A percentile compares a stretch with the other conserved stretches of the same genome.
These are phyloP conservation scores for Myxozyma kluyveri DNA, from an alignment of 805 yeast genomes.

Conservation along the genomic window DNA sequence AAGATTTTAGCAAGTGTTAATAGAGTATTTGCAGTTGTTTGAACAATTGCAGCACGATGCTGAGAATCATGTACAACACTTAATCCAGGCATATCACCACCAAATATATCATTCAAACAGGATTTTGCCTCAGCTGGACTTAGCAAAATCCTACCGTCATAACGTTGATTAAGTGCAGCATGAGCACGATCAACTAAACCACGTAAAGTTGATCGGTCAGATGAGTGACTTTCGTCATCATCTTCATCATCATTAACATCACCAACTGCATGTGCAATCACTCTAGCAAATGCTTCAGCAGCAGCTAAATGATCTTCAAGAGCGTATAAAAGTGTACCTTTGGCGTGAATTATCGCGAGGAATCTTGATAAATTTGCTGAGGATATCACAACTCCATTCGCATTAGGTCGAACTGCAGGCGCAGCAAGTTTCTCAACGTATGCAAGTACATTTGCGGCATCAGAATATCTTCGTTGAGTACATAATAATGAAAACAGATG, in stretches of 20 bases:
- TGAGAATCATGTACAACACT: conserved; percentile 8
- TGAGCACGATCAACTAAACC: conserved; percentile 12
- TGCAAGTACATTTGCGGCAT: conserved; percentile 25
- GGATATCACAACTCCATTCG: background rate
- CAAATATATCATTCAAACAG: conserved; percentile 30
- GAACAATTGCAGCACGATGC: conserved; percentile 22
- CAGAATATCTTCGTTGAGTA: conserved; percentile 24
- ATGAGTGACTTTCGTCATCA: conserved; percentile 1
- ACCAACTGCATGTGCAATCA: conserved; percentile 16
- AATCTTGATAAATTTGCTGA: conserved; percentile 28
- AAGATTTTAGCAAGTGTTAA: conserved; percentile 38
- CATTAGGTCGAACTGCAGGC: background rate
- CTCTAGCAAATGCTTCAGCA: conserved; percentile 31
- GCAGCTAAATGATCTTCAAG: conserved; percentile 34
- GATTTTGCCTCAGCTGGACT: conserved; percentile 19
- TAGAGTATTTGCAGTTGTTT: conserved; percentile 34
- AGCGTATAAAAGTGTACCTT: conserved; percentile 31
- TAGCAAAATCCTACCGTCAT: conserved; percentile 15
- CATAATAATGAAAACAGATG: conserved; percentile 31
- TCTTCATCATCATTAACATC: background rate
- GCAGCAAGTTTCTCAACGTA: conserved; percentile 22
- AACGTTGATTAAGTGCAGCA: conserved; percentile 13
- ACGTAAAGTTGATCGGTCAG: conserved; percentile 5
- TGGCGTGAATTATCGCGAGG: conserved; percentile 23
- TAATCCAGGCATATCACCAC: conserved; percentile 20